Base-by-base conservation (phyloP, 2,329 filamentous ascomycete genomes). In the Hymenoscyphus fructigenus region DNA sequence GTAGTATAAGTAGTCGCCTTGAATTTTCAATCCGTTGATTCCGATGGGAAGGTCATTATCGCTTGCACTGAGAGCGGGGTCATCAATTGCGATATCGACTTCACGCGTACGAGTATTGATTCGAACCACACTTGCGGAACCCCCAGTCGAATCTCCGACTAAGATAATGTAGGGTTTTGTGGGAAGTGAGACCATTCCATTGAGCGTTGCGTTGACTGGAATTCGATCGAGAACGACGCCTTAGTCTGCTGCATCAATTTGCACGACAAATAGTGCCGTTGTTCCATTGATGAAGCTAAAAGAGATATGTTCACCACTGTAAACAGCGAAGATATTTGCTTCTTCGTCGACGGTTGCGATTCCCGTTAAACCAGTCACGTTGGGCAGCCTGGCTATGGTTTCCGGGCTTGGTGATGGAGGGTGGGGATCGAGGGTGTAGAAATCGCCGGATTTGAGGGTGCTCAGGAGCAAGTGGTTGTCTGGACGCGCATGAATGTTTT, bases 61-160 rank as follows among this genome's bases (percentile, higher is more conserved):
- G 56, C 10, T 6, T 6, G 29, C 17, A 41, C 38, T 17, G 10
- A 57, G 23, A 28, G 23, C 29, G 10, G 56, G 26, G 47, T 55
- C 47, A 23, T 23, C 36, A 5, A 60, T 56, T 17, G 62, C 62
- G 7, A 55, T 47, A 15, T 41, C 59, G 60, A 72, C 70, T 14
- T 64, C 57, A 9, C 67, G 70, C 5, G 70, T 72, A 9, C 47
- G 47, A 10, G 47, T 55, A 23, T 55, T 28, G n/a, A 55, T 14
- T 10, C 47, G 9, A 15, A 23, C 5, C 2, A 55, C 47, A 12
- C 38, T 12, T 1, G 38, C 38, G 6, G 2, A 14, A 7, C 47
- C 47, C 9, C 20, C n/a, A 28, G 26, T 55, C 5, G 17, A 55
- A 28, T 55, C 47, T 23, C 20, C 3, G 1, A 23, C 26, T 23